phyloP scores from a whole-genome alignment of 202 grass and related monocot genomes.

The Musa balbisiana region DNA sequence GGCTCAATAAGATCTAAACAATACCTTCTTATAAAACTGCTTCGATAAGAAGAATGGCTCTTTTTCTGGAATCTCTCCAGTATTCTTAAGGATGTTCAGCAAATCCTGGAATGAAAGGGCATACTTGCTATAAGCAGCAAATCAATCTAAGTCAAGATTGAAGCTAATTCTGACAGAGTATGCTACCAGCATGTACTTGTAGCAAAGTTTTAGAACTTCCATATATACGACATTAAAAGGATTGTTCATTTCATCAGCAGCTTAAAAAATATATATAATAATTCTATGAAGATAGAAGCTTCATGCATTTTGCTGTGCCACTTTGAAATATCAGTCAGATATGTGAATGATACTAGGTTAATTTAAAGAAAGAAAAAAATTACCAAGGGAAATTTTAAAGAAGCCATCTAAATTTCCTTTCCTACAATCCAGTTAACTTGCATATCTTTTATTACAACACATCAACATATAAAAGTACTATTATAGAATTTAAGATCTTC shows the following conservation, averaged over 20 bases:
- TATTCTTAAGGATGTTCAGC: constrained; percentile 11
- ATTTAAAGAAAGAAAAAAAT: background rate
- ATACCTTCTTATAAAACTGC: constrained; percentile 19
- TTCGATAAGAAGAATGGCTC: constrained; percentile 30
- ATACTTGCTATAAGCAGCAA: background rate
- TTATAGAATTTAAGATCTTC: background rate
- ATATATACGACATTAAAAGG: background rate
- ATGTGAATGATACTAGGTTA: background rate
- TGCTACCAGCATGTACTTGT: background rate
- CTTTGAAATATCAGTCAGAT: background rate
- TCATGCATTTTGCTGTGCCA: background rate
- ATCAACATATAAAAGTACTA: background rate
- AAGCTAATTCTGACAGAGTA: too few species aligned
- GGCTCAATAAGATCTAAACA: background rate
- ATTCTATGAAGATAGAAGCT: background rate
- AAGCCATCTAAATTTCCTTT: background rate
- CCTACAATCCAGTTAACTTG: too few species aligned
- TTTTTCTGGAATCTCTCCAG: constrained; percentile 14
- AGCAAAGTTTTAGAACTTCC: background rate
- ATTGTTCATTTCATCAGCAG: background rate
- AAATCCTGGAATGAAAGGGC: constrained; percentile 11
- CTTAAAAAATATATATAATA: background rate
- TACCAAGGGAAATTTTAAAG: background rate
- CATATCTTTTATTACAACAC: background rate
- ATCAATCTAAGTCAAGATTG: background rate